phyloP scores from a whole-genome alignment of 352 stramenopile species.

The Phytophthora crassamura region DNA sequence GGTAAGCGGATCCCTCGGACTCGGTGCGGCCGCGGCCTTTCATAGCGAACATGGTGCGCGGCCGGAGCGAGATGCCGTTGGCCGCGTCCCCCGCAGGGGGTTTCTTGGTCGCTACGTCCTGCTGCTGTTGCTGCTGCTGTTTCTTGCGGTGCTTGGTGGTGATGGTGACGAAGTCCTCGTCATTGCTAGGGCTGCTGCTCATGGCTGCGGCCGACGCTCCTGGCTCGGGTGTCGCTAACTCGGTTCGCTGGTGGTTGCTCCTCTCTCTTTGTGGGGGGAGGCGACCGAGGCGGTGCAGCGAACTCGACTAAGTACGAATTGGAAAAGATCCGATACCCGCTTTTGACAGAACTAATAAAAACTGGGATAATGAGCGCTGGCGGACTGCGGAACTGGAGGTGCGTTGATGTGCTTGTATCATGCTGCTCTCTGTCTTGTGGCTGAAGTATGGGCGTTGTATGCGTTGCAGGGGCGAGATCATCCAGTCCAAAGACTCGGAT shows the following conservation, averaged over 20 bases:
- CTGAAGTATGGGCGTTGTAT: neutral
- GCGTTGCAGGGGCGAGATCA: conserved; percentile 40
- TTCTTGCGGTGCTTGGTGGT: conserved; percentile 82
- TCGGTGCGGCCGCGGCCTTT: conserved; percentile 82
- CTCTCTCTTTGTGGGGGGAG: conserved; percentile 25
- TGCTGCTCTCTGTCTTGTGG: neutral
- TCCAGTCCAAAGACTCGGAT: conserved; percentile 11
- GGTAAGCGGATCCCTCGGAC: conserved; percentile 71
- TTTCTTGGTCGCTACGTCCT: conserved; percentile 29
- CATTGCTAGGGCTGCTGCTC: conserved; percentile 47
- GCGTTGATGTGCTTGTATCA: conserved; percentile 13
- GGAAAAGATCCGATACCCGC: neutral
- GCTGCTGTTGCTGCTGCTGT: conserved; percentile 23
- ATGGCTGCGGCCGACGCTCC: conserved; percentile 19
- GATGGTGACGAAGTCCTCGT: conserved; percentile 84
- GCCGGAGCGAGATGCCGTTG: conserved; percentile 67
- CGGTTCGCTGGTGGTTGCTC: conserved; percentile 18
- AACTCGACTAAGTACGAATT: conserved; percentile 22
- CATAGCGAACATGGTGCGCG: conserved; percentile 90
- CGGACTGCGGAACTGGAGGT: conserved; percentile 52
- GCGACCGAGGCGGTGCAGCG: neutral
- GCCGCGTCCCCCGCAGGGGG: conserved; percentile 10
- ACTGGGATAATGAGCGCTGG: conserved; percentile 26
- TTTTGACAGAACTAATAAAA: conserved; percentile 4
- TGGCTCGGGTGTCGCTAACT: neutral